phyloP scores from a whole-genome alignment of 164 flowering plant species.

The Euptelea pleiosperma region DNA sequence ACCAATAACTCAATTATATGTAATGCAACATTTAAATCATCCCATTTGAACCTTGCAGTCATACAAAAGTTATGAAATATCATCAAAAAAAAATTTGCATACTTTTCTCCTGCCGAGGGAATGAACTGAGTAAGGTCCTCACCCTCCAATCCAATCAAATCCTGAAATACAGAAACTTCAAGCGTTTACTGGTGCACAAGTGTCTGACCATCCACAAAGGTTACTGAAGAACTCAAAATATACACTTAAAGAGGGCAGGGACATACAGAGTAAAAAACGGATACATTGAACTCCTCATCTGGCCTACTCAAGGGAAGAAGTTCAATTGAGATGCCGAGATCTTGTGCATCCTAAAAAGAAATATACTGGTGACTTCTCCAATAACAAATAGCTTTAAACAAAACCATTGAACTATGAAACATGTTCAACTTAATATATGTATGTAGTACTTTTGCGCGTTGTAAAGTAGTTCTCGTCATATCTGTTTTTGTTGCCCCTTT shows the following conservation, averaged over 20 bases:
- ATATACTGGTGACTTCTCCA: neutral
- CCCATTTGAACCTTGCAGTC: neutral
- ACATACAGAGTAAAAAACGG: constrained; percentile 75
- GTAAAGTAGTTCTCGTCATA: constrained; percentile 86
- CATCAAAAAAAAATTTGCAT: constrained; percentile 9
- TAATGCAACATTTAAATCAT: no score
- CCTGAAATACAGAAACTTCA: constrained; percentile 39
- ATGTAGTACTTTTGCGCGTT: constrained; percentile 76
- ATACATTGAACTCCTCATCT: constrained; percentile 58
- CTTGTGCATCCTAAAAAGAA: constrained; percentile 85
- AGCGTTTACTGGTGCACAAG: neutral
- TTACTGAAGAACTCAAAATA: constrained; percentile 6
- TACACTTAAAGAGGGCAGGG: constrained; percentile 3
- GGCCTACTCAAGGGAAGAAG: constrained; percentile 75
- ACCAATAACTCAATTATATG: no score
- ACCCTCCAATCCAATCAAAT: constrained; percentile 69
- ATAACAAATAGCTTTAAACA: neutral
- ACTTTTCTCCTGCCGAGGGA: constrained; percentile 66
- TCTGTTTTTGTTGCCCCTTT: constrained; percentile 64
- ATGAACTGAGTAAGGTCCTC: constrained; percentile 54
- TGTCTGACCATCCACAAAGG: neutral
- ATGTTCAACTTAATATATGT: neutral
- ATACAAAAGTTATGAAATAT: neutral
- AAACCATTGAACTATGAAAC: neutral
- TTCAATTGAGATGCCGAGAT: constrained; percentile 87